Evolutionary conservation across 371 early-diverging fungal genomes (phyloP), one percentile per base, ranked within the genome.

Genomic region (Gilbertella persicaria): DNA sequence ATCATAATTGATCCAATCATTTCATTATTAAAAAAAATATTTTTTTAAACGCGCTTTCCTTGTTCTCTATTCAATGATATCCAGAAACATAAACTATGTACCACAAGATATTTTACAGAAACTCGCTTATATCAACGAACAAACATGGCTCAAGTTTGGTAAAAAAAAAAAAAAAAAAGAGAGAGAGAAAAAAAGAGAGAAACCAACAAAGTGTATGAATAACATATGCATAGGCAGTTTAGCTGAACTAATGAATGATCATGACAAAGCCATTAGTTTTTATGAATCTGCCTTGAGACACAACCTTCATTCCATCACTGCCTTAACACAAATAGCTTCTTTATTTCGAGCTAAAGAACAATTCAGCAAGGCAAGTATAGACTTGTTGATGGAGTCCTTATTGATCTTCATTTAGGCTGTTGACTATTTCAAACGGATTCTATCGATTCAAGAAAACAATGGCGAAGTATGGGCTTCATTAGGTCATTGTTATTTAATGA

Each of bases 401-500:
- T n/a, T n/a, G n/a, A n/a, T n/a, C n/a, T n/a, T n/a, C n/a, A n/a
- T n/a, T 24, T 77, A 69, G 67, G 83, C 80, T 60, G 56, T 47
- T 3, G 47, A 52, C 3, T 46, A 33, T 69, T 96, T 92, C 58
- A 89, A 95, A 61, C 81, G 92, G 17, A 83, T 91, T 25, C 62
- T 96, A 14, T 68, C 78, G 43, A 84, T 94, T 33, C 89, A 95
- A 56, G 78, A 76, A 19, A 71, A 69, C 25, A 91, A 92, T 64
- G 96, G 96, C 17, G 94, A 96, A 54, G 84, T 88, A 19, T 95
- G 96, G 95, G 91, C 91, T 4, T 88, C 93, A 5, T 74, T 97
- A n/a, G 97, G 95, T 6, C 93, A 96, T 67, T 94, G 94, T 67
- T 93, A 92, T 65, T 72, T 97, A 29, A 92, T 94, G 94, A 80